phyloP scores from a whole-genome alignment of 2,329 filamentous ascomycete genomes.

The Beauveria varroae region DNA sequence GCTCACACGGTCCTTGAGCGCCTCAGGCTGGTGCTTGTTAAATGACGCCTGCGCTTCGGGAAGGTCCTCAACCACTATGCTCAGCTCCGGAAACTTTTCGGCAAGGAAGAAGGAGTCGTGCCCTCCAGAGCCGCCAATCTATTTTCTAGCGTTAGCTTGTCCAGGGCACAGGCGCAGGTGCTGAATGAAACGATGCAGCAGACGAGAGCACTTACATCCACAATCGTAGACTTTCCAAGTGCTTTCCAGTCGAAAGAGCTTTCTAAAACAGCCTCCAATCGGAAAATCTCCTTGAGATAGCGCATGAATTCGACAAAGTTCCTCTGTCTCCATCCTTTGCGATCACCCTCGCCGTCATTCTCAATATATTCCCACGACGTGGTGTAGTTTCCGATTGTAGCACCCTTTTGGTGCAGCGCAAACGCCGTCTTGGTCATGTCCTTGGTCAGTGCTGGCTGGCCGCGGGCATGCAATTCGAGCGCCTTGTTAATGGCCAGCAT shows the following conservation, averaged over 20 bases:
- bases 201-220: conserved; percentile 29
- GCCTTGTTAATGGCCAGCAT: conserved; percentile 28
- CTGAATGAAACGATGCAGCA: background rate
- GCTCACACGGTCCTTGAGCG: conserved; percentile 25
- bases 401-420: conserved; percentile 26
- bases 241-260: conserved; percentile 29
- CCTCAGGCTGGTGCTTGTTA: conserved; percentile 25
- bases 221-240: conserved; percentile 27
- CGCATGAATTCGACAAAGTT: conserved; percentile 34
- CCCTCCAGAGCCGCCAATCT: conserved; percentile 37
- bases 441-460: conserved; percentile 23
- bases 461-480: conserved; percentile 24
- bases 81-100: conserved; percentile 32
- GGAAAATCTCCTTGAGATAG: conserved; percentile 33
- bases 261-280: conserved; percentile 26
- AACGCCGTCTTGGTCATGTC: conserved; percentile 30
- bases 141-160: background rate
- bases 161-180: too few species aligned
- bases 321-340: conserved; percentile 29
- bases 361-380: conserved; percentile 34
- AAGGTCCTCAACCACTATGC: conserved; percentile 38
- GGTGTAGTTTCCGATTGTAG: conserved; percentile 21
- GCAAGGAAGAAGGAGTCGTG: conserved; percentile 34
- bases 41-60: conserved; percentile 28
- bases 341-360: conserved; percentile 31